Conservation (phyloP, 495 filamentous ascomycete genomes). For the Echria macrotheca region DNA sequence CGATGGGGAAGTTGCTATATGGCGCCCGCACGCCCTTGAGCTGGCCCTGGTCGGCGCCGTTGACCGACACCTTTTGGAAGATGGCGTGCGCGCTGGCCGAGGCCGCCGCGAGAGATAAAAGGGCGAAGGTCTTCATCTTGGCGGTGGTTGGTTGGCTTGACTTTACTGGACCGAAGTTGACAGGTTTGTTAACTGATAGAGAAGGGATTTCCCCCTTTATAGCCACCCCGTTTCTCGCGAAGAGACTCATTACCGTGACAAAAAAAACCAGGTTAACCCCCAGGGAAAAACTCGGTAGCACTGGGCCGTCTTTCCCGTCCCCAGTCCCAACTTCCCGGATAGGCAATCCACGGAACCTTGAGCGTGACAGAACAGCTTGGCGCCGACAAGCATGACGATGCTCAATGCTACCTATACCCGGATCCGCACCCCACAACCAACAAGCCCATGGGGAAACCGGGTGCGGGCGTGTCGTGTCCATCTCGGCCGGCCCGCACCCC, state of each 20-base stretch:
- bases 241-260: not conserved
- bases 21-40: conserved; percentile 49
- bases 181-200: too few relatives aligned
- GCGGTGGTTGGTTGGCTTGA: not conserved
- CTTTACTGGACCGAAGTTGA: not conserved
- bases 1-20: conserved; percentile 36
- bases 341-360: not conserved
- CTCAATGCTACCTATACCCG: not conserved
- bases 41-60: conserved; percentile 49
- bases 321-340: not conserved
- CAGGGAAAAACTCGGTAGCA: not conserved
- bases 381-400: not conserved
- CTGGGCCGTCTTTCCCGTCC: not conserved
- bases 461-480: too few relatives aligned
- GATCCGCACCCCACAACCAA: not conserved
- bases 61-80: conserved; percentile 47
- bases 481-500: not conserved
- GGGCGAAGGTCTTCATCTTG: conserved; percentile 26
- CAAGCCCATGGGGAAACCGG: too few relatives aligned
- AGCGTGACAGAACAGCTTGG: not conserved
- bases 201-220: too few relatives aligned
- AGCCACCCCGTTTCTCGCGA: too few relatives aligned
- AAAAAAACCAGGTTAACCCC: not conserved
- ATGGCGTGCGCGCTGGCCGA: conserved; percentile 31
- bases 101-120: conserved; percentile 26